phyloP scores from a whole-genome alignment of 176 grass and related monocot species.

The Pharus latifolius region DNA sequence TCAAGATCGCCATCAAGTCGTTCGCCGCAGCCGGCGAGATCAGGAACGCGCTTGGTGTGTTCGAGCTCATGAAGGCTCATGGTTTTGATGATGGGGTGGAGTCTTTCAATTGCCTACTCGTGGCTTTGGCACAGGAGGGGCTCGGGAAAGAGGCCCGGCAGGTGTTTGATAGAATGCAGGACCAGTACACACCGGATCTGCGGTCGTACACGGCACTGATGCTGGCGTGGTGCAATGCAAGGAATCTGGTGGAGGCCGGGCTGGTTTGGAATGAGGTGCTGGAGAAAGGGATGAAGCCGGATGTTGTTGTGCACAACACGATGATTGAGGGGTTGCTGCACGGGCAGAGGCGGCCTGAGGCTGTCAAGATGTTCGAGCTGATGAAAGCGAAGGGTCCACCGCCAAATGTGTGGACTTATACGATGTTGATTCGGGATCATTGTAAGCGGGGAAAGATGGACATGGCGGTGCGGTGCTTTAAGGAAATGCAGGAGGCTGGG shows the following conservation, averaged over 20 bases:
- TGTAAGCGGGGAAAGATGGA: conserved; percentile 88
- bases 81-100: conserved; percentile 57
- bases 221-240: conserved; percentile 67
- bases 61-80: conserved; percentile 59
- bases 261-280: conserved; percentile 84
- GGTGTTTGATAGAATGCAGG: conserved; percentile 62
- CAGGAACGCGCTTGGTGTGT: conserved; percentile 72
- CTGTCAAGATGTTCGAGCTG: conserved; percentile 81
- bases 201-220: conserved; percentile 57
- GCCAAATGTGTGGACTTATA: conserved; percentile 72
- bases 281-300: conserved; percentile 59
- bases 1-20: conserved; percentile 62
- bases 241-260: conserved; percentile 65
- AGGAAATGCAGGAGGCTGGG: conserved; percentile 50
- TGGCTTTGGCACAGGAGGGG: conserved; percentile 43
- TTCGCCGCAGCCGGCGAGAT: conserved; percentile 41
- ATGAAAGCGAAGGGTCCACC: conserved; percentile 85
- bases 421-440: conserved; percentile 56
- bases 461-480: conserved; percentile 47
- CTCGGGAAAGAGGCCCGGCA: conserved; percentile 61
- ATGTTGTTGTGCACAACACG: conserved; percentile 67
- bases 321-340: conserved; percentile 72
- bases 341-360: conserved; percentile 61
- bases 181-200: conserved; percentile 40
- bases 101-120: conserved; percentile 78